A percentile compares a stretch with the other conserved stretches of the same genome.
Evolutionary conservation across 768 basidiomycete species (phyloP).

Genomic region (Agaricus blazei): DNA sequence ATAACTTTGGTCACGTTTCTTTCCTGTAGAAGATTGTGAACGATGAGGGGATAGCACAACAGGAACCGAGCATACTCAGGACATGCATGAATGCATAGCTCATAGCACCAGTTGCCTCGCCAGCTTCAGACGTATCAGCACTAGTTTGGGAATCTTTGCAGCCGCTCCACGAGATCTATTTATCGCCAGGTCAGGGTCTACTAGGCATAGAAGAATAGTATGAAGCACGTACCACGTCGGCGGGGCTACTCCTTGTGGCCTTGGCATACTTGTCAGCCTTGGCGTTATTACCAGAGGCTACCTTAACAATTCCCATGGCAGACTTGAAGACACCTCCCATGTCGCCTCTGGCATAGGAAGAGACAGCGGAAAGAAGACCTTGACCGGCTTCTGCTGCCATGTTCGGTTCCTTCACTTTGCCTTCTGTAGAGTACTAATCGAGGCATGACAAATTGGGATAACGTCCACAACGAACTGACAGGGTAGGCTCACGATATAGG

Average conservation of each 20-base stretch:
- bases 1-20: conserved; percentile 38
- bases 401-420: conserved; percentile 93
- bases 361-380: conserved; percentile 73
- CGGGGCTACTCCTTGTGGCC: conserved; percentile 68
- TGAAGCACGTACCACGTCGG: conserved; percentile 68
- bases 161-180: conserved; percentile 79
- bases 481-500: conserved; percentile 48
- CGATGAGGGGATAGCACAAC: not conserved
- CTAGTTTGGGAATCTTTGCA: conserved; percentile 83
- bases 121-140: conserved; percentile 66
- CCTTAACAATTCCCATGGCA: conserved; percentile 69
- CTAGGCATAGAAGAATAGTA: not conserved
- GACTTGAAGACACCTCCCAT: conserved; percentile 73
- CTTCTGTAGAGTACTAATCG: conserved; percentile 85
- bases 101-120: conserved; percentile 74
- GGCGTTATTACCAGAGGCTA: conserved; percentile 57
- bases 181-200: not conserved
- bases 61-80: conserved; percentile 33
- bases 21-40: conserved; percentile 19
- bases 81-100: conserved; percentile 61
- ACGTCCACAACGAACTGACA: not conserved
- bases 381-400: conserved; percentile 82
- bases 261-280: conserved; percentile 61
- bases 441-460: not conserved
- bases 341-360: conserved; percentile 76